Evolutionary conservation across 2,329 filamentous ascomycete genomes (phyloP).

Genomic region (Tolypocladium guangdongense): DNA sequence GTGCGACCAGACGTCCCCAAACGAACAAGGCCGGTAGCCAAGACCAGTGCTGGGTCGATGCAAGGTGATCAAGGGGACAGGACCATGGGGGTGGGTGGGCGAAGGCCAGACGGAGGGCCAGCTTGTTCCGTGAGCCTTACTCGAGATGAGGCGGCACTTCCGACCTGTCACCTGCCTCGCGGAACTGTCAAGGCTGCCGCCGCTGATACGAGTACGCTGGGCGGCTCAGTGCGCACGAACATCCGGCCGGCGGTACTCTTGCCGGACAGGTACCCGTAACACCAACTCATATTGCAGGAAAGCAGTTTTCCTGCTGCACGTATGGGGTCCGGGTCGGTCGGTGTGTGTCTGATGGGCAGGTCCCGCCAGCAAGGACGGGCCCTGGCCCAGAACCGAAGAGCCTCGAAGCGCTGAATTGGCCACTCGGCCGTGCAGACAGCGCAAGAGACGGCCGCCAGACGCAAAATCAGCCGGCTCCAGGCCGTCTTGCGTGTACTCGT

Average conservation of each 20-base stretch:
- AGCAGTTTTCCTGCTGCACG: neutral
- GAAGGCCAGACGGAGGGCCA: neutral
- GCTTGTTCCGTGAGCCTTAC: neutral
- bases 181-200: neutral
- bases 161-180: neutral
- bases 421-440: neutral
- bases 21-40: neutral
- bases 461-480: neutral
- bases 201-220: neutral
- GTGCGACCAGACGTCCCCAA: neutral
- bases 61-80: conserved; percentile 2
- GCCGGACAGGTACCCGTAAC: neutral
- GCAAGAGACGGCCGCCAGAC: neutral
- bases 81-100: conserved; percentile 3
- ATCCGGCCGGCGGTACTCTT: no score
- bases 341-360: neutral
- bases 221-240: neutral
- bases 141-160: neutral
- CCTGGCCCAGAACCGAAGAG: neutral
- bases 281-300: neutral
- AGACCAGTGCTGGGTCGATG: neutral
- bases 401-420: neutral
- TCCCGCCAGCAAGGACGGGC: neutral
- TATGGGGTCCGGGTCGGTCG: neutral
- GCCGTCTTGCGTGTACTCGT: neutral